These are phyloP conservation scores for Sanghuangporus weigelae DNA, from an alignment of 1,284 basidiomycete species.

Conservation along the genomic window DNA sequence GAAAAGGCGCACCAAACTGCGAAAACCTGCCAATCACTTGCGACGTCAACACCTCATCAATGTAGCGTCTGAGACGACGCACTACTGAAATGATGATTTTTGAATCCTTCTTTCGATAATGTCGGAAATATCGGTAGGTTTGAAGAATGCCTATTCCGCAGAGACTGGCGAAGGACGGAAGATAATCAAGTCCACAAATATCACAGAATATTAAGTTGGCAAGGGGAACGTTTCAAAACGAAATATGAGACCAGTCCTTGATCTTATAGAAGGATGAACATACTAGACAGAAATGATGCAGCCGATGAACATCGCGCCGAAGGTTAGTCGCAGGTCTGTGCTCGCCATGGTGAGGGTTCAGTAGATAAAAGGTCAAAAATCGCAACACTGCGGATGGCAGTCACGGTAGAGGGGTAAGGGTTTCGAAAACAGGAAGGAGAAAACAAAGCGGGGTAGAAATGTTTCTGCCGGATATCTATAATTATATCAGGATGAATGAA, in stretches of 20 bases:
- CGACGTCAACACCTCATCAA: neutral
- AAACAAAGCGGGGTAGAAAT: neutral
- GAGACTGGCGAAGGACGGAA: neutral
- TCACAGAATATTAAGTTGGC: neutral
- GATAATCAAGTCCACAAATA: neutral
- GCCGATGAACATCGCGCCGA: slow-evolving; percentile 18
- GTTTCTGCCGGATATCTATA: neutral
- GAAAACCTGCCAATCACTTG: slow-evolving; percentile 1
- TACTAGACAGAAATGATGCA: slow-evolving; percentile 18
- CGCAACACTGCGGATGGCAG: neutral
- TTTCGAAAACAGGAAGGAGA: neutral
- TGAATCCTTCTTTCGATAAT: slow-evolving; percentile 11
- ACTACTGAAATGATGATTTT: neutral
- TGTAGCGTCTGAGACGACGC: neutral
- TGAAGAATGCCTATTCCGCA: slow-evolving; percentile 16
- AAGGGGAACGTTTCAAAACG: neutral
- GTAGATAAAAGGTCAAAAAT: neutral
- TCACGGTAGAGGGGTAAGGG: neutral
- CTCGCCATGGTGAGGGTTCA: slow-evolving; percentile 1
- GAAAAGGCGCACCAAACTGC: slow-evolving; percentile 7
- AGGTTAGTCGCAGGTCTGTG: slow-evolving; percentile 10
- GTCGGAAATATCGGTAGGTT: slow-evolving; percentile 13
- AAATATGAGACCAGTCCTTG: neutral
- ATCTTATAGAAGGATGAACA: neutral
- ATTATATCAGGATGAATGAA: neutral